These are phyloP conservation scores for Rubroboletus satanas DNA, from an alignment of 768 basidiomycete species.

Conservation along the genomic window DNA sequence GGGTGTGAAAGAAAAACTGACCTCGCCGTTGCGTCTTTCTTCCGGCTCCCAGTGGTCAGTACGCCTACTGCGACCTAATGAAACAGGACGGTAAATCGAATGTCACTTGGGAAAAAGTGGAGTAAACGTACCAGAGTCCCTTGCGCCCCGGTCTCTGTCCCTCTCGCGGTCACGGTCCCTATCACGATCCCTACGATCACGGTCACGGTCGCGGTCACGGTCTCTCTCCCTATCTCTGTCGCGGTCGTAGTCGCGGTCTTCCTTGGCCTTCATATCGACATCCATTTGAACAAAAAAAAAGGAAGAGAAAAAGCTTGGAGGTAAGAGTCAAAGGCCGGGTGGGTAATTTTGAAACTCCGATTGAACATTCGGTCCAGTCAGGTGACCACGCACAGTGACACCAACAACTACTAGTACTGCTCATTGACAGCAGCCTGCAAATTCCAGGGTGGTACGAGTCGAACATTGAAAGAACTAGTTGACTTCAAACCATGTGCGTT, in stretches of 20 bases:
- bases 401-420: too few species aligned
- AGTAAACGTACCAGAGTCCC: constrained; percentile 52
- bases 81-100: neutral
- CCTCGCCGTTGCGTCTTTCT: constrained; percentile 70
- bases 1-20: constrained; percentile 32
- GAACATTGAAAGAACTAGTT: too few species aligned
- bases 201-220: constrained; percentile 34
- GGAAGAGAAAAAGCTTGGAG: constrained; percentile 4
- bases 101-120: neutral
- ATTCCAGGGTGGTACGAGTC: too few species aligned
- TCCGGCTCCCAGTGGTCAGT: constrained; percentile 84
- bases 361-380: constrained; percentile 10
- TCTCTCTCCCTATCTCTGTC: constrained; percentile 44
- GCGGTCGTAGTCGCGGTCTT: constrained; percentile 65
- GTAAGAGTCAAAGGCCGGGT: constrained; percentile 11
- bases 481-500: neutral
- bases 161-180: constrained; percentile 39
- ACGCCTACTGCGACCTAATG: constrained; percentile 43
- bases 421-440: neutral
- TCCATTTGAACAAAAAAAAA: constrained; percentile 49
- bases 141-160: constrained; percentile 46
- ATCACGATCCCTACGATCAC: constrained; percentile 44
- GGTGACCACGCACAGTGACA: constrained; percentile 7
- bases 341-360: constrained; percentile 18
- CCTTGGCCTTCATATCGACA: constrained; percentile 78